Conservation (phyloP, 495 filamentous ascomycete species). For the Penicillium taxi region DNA sequence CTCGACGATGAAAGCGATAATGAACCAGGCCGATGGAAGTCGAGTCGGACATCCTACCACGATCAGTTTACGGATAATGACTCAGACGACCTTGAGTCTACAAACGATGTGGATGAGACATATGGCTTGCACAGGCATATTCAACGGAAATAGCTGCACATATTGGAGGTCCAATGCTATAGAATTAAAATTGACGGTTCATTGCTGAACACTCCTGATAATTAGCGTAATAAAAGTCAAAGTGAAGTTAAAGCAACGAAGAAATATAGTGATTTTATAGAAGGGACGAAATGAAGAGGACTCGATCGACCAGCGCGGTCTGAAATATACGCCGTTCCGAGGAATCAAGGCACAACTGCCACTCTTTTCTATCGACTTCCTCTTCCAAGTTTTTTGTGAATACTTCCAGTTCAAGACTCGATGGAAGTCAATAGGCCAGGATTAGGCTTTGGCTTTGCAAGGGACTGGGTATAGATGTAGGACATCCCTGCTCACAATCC, state of each 20-base stretch:
- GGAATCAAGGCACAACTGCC: constrained; percentile 16
- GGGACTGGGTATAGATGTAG: too few relatives aligned
- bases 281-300: too few relatives aligned
- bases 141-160: constrained; percentile 3
- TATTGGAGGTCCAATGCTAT: too few relatives aligned
- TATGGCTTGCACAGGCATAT: constrained; percentile 43
- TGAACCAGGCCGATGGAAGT: constrained; percentile 21
- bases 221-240: too few relatives aligned
- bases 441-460: constrained; percentile 3
- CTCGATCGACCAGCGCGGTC: too few relatives aligned
- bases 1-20: constrained; percentile 37
- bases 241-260: too few relatives aligned
- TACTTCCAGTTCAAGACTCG: constrained; percentile 2
- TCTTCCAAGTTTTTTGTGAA: constrained; percentile 5
- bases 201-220: too few relatives aligned
- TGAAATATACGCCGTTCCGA: constrained; percentile 23
- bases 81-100: constrained; percentile 40
- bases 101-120: constrained; percentile 35
- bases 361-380: constrained; percentile 7
- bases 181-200: too few relatives aligned
- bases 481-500: too few relatives aligned
- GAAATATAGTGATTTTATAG: too few relatives aligned
- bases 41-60: constrained; percentile 28
- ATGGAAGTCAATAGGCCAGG: constrained; percentile 6
- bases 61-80: constrained; percentile 52